Percentiles rank a stretch among this genome's conserved stretches.
Conservation (phyloP, 306 rosid genomes). For the Casuarina glauca region DNA sequence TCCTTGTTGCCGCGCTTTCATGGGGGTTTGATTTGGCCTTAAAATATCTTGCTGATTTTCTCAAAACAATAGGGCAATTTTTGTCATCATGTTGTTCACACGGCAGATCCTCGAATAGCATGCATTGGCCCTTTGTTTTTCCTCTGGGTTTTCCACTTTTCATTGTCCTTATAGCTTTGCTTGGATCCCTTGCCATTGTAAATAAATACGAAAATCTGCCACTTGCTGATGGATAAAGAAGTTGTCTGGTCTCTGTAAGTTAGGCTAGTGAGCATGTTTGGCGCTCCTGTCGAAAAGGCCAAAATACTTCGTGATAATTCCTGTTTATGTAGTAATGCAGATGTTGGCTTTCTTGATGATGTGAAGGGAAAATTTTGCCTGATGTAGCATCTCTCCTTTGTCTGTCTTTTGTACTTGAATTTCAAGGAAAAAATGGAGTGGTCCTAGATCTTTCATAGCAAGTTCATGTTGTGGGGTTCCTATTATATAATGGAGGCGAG, state of each 20-base stretch:
- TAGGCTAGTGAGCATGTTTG: no score
- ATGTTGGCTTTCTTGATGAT: no score
- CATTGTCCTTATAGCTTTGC: conserved; percentile 28
- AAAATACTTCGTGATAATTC: not conserved
- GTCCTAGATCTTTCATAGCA: no score
- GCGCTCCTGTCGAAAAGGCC: no score
- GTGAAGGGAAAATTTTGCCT: no score
- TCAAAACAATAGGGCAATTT: not conserved
- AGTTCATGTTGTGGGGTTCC: no score
- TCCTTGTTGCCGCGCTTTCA: conserved; percentile 47
- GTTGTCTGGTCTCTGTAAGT: no score
- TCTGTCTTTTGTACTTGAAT: no score
- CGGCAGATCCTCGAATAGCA: not conserved
- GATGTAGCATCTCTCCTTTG: no score
- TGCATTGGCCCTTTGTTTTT: conserved; percentile 3
- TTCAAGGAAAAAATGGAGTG: no score
- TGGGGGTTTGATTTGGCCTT: conserved; percentile 28
- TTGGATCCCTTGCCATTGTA: conserved; percentile 5
- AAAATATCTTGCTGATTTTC: not conserved
- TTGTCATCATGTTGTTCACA: not conserved
- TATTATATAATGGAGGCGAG: no score
- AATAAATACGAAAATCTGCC: not conserved
- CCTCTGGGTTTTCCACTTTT: conserved; percentile 16
- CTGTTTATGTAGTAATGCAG: no score
- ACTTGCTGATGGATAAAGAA: not conserved